Evolutionary conservation across 129 eudicot species (phyloP), one percentile per base, ranked within the genome.

Genomic region (Deinandra increscens): DNA sequence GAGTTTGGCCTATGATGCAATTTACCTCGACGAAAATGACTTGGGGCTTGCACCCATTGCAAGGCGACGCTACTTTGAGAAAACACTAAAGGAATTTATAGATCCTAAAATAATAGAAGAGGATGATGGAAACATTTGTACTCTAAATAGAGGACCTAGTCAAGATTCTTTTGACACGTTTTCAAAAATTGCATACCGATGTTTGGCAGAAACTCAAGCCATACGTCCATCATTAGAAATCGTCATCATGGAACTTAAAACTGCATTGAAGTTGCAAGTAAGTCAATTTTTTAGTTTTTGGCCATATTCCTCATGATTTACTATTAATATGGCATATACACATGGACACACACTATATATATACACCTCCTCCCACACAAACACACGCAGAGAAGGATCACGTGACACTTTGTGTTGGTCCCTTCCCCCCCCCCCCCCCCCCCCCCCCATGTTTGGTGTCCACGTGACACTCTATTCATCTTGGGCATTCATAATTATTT

Each of bases 41-140:
- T 0, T 5, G 13, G 65, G 65, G 65, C 42, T 60, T 60, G 65
- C 65, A 31, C 65, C 65, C 20, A 14, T 14, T 60, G 65, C 65
- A 29, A 31, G 65, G 65, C 14, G 65, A 31, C 65, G 22, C 7
- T 60, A 29, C 65, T 31, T 14, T 7, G 43, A 60, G 42, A 22
- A 43, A 1, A 60, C 42, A 6, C 0, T 60, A 34, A 60, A 60
- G 42, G 65, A 60, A 31, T n/a, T 60, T 5, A 60, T 60, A 13
- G 65, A 60, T 60, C 65, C 65, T n/a, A 60, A 13, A 31, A 31
- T 60, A 2, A 33, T 1, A 7, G 65, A 60, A 31, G 65, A 31
- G 31, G 43, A 31, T 31, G 22, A 31, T n/a, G 43, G n/a, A 0
- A 9, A 5, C 19, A 60, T 60, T 31, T 29, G 31, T 33, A 60